phyloP scores from a whole-genome alignment of 768 basidiomycete genomes.

The Termitomyces sp. region DNA sequence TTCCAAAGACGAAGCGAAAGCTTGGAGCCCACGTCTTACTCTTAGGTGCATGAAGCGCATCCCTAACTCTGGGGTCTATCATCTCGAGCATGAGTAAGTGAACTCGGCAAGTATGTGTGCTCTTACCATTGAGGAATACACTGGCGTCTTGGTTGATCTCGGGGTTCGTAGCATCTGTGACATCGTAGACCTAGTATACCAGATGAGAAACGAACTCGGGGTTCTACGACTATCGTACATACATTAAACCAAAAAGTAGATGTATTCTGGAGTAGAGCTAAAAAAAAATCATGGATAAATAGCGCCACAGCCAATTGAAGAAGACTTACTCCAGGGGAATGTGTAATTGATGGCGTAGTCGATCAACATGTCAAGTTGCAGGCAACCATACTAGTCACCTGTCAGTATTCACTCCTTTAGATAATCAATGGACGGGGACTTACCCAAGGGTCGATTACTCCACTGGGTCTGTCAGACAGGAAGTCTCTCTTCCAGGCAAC shows the following conservation, averaged over 20 bases:
- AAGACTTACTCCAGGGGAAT: slow-evolving; percentile 49
- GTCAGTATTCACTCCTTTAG: slow-evolving; percentile 4
- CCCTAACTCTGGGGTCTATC: slow-evolving; percentile 51
- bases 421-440: slow-evolving; percentile 10
- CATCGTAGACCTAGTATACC: slow-evolving; percentile 44
- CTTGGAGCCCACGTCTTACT: slow-evolving; percentile 46
- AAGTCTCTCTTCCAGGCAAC: slow-evolving; percentile 45
- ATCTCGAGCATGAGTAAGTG: neutral
- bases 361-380: slow-evolving; percentile 59
- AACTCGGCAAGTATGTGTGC: neutral
- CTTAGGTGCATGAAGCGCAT: slow-evolving; percentile 68
- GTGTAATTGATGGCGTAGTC: slow-evolving; percentile 77
- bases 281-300: neutral
- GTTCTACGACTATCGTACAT: slow-evolving; percentile 4
- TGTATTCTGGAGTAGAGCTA: slow-evolving; percentile 28
- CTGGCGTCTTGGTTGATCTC: slow-evolving; percentile 47
- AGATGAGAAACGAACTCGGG: neutral
- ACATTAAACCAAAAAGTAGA: slow-evolving; percentile 39
- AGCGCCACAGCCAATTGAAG: neutral
- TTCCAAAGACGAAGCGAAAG: slow-evolving; percentile 39
- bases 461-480: slow-evolving; percentile 46
- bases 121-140: slow-evolving; percentile 62
- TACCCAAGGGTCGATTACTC: slow-evolving; percentile 57
- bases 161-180: slow-evolving; percentile 57
- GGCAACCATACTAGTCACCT: slow-evolving; percentile 55